Percentiles rank a stretch among this genome's conserved stretches.
These are phyloP conservation scores for Dothistroma pini DNA, from an alignment of 2,329 filamentous ascomycete species.

Conservation along the genomic window DNA sequence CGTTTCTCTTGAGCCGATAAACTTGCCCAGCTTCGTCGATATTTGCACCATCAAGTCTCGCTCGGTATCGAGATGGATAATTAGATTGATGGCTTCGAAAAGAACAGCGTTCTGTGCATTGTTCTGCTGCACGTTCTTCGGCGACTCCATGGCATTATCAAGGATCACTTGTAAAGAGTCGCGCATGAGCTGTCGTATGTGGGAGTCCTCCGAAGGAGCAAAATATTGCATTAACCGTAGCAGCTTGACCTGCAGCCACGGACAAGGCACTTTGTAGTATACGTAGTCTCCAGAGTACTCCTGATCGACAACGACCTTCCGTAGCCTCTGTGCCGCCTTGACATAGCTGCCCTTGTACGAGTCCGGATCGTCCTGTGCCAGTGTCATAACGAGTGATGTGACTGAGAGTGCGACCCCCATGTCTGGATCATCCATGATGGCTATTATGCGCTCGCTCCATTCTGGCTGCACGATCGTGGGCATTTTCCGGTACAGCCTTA, in stretches of 20 bases:
- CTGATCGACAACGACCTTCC: constrained; percentile 84
- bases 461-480: constrained; percentile 91
- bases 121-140: constrained; percentile 98
- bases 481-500: constrained; percentile 91
- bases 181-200: constrained; percentile 86
- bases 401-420: constrained; percentile 93
- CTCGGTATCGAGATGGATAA: constrained; percentile 96
- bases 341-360: constrained; percentile 92
- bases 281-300: constrained; percentile 89
- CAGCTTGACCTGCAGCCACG: constrained; percentile 96
- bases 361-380: constrained; percentile 91
- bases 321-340: constrained; percentile 85
- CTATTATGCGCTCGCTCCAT: constrained; percentile 97
- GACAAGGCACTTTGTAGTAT: constrained; percentile 99
- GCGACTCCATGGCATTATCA: constrained; percentile 85
- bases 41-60: constrained; percentile 95
- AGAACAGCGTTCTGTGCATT: constrained; percentile 97
- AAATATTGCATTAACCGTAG: constrained; percentile 92
- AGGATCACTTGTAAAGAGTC: constrained; percentile 88
- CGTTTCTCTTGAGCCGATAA: constrained; percentile 94
- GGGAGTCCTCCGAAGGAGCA: constrained; percentile 89
- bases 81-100: constrained; percentile 97
- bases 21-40: constrained; percentile 82
- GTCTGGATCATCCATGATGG: constrained; percentile 96
- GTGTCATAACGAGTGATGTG: constrained; percentile 88